Percentiles rank a stretch among this genome's conserved stretches.
These are phyloP conservation scores for Hirsutella minnesotensis DNA, from an alignment of 2,329 filamentous ascomycete species.

Conservation along the genomic window DNA sequence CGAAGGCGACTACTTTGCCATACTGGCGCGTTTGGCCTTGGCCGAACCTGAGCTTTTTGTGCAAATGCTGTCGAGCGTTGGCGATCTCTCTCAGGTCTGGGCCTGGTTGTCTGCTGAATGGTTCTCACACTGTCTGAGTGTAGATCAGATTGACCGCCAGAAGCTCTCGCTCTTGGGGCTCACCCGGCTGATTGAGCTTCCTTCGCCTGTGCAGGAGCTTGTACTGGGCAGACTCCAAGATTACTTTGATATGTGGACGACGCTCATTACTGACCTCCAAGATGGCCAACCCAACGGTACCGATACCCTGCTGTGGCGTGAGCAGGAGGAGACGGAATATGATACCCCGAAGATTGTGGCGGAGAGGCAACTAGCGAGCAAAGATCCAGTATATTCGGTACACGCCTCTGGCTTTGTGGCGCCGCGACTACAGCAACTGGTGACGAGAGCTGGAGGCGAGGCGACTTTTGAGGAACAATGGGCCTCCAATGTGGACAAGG, in stretches of 20 bases:
- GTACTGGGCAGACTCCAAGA: conserved; percentile 55
- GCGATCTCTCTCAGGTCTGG: conserved; percentile 40
- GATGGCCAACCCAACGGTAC: conserved; percentile 41
- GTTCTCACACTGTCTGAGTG: conserved; percentile 58
- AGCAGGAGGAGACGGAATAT: conserved; percentile 33
- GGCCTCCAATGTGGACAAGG: conserved; percentile 62
- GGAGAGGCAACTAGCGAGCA: conserved; percentile 39
- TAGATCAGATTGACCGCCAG: conserved; percentile 51
- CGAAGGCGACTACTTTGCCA: conserved; percentile 74
- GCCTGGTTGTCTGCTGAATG: conserved; percentile 47
- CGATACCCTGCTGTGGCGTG: conserved; percentile 39
- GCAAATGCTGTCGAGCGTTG: conserved; percentile 37
- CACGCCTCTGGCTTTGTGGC: conserved; percentile 53
- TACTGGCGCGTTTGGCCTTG: conserved; percentile 68
- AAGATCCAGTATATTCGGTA: conserved; percentile 57
- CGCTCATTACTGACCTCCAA: conserved; percentile 53
- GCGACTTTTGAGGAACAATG: conserved; percentile 55
- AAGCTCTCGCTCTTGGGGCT: conserved; percentile 66
- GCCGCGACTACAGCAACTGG: conserved; percentile 45
- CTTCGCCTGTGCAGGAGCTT: conserved; percentile 43
- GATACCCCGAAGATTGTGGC: conserved; percentile 43
- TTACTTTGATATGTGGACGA: conserved; percentile 65
- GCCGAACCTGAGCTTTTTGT: conserved; percentile 60
- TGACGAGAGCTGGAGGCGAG: conserved; percentile 51
- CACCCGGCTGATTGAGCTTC: conserved; percentile 57